phyloP scores from a whole-genome alignment of 345 rosid genomes.

The Salix brachista region DNA sequence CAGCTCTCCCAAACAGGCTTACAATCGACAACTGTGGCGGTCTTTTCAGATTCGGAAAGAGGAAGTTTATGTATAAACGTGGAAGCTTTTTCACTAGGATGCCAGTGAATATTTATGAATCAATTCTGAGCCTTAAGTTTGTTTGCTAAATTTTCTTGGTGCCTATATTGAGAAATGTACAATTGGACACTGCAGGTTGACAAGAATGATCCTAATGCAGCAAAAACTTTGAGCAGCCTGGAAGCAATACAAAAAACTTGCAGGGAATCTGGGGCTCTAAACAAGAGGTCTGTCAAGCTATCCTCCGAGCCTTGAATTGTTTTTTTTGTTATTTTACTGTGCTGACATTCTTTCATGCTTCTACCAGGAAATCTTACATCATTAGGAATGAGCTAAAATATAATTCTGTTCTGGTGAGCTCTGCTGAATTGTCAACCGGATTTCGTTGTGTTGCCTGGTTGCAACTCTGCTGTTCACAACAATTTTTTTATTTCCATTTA shows the following conservation, averaged over 20 bases:
- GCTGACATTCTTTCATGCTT: constrained; percentile 1
- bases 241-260: constrained; percentile 64
- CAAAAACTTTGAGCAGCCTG: constrained; percentile 51
- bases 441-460: neutral
- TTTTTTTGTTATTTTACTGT: neutral
- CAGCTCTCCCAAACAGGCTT: no score
- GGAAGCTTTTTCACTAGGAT: neutral
- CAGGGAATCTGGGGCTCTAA: constrained; percentile 52
- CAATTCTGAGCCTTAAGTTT: neutral
- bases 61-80: neutral
- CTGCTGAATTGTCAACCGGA: neutral
- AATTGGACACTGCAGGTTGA: constrained; percentile 46
- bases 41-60: neutral
- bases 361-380: constrained; percentile 53
- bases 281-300: constrained; percentile 42
- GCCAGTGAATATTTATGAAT: neutral
- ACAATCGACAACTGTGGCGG: neutral
- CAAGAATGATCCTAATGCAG: constrained; percentile 65
- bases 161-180: neutral
- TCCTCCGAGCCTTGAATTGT: neutral
- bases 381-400: constrained; percentile 18
- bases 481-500: neutral
- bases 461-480: neutral
- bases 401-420: constrained; percentile 31
- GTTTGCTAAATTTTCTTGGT: neutral